Evolutionary conservation across 768 basidiomycete species (phyloP).

Genomic region (Russula griseocarnosa): DNA sequence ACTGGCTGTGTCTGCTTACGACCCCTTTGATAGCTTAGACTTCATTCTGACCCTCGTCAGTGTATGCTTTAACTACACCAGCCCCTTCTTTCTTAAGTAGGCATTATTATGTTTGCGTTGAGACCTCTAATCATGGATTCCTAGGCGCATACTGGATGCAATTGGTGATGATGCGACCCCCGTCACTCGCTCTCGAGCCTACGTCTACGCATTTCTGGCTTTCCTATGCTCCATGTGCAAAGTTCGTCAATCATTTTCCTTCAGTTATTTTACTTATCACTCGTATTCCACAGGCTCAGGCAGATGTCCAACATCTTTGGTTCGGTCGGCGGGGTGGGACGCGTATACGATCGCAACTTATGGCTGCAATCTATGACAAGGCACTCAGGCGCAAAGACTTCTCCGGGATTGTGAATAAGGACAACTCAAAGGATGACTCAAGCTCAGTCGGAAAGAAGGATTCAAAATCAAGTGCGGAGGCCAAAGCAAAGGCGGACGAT

Average conservation of each 20-base stretch:
- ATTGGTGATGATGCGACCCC: slow-evolving; percentile 46
- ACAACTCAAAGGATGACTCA: slow-evolving; percentile 29
- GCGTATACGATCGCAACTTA: slow-evolving; percentile 71
- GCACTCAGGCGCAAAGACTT: slow-evolving; percentile 79
- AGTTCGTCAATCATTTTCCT: slow-evolving; percentile 33
- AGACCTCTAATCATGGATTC: not conserved
- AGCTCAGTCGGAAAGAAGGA: slow-evolving; percentile 20
- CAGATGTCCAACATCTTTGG: slow-evolving; percentile 77
- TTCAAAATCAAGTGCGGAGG: slow-evolving; percentile 6
- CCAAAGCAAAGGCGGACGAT: slow-evolving; percentile 39
- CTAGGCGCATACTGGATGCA: slow-evolving; percentile 53
- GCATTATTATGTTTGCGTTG: not conserved
- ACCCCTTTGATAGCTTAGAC: slow-evolving; percentile 43
- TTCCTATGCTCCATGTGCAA: slow-evolving; percentile 60
- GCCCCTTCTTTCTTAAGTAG: slow-evolving; percentile 77
- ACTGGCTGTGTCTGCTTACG: not conserved
- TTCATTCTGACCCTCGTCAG: slow-evolving; percentile 62
- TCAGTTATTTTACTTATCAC: not conserved
- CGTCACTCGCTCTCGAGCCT: slow-evolving; percentile 56
- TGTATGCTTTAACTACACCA: slow-evolving; percentile 71
- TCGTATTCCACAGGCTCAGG: slow-evolving; percentile 33
- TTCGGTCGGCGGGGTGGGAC: slow-evolving; percentile 71
- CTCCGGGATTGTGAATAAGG: slow-evolving; percentile 66
- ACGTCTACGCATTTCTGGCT: slow-evolving; percentile 73
- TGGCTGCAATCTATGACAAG: slow-evolving; percentile 87